Percentiles rank a stretch among this genome's conserved stretches.
Evolutionary conservation across 345 rosid genomes (phyloP).

Genomic region (Rhodamnia argentea): DNA sequence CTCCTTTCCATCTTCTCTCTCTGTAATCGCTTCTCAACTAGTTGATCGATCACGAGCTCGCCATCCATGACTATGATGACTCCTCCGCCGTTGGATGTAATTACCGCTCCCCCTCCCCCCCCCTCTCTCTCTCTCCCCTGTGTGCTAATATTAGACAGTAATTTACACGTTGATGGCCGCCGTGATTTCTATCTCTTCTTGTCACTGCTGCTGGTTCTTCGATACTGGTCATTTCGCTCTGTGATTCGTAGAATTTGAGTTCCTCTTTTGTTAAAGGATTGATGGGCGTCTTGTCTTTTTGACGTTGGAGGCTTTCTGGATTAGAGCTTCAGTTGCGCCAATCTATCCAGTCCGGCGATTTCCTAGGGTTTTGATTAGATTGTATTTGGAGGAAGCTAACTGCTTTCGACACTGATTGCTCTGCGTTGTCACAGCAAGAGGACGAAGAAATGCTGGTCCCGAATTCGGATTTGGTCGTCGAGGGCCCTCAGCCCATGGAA

Average conservation of each 20-base stretch:
- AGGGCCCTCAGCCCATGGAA: constrained; percentile 93
- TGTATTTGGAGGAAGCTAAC: neutral
- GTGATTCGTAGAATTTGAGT: neutral
- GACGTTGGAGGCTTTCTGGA: constrained; percentile 1
- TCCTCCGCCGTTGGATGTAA: constrained; percentile 74
- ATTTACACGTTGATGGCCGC: neutral
- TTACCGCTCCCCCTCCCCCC: constrained; percentile 1
- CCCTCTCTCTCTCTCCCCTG: neutral
- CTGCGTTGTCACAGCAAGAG: constrained; percentile 46
- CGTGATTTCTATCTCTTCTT: neutral
- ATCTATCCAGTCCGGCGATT: neutral
- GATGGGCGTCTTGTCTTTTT: neutral
- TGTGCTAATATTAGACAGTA: neutral
- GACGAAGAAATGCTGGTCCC: constrained; percentile 98
- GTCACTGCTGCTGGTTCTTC: neutral
- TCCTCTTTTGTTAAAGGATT: neutral
- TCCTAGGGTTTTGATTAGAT: constrained; percentile 22
- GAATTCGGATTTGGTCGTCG: constrained; percentile 59
- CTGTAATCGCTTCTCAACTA: constrained; percentile 24
- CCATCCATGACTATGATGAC: constrained; percentile 71
- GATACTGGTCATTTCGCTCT: neutral
- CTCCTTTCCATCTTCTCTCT: constrained; percentile 3
- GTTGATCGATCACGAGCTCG: neutral
- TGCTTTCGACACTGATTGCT: neutral
- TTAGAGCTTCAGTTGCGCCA: constrained; percentile 8